These are phyloP conservation scores for Botrytis byssoidea DNA, from an alignment of 2,329 filamentous ascomycete species.

Conservation along the genomic window DNA sequence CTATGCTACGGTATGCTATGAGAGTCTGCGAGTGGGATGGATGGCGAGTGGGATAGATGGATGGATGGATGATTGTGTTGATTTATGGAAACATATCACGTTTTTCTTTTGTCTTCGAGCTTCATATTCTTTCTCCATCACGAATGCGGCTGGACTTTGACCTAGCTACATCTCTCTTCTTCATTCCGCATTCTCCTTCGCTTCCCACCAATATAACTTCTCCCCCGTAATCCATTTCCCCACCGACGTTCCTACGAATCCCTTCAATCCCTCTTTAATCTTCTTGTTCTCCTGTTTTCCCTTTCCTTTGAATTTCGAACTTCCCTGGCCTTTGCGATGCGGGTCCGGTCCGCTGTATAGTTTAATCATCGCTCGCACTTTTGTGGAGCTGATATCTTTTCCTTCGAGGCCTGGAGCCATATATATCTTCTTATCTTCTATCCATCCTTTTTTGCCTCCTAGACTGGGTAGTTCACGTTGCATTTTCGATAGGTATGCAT, in stretches of 20 bases:
- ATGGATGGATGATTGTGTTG: not conserved
- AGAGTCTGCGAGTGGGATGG: not conserved
- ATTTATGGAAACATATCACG: not conserved
- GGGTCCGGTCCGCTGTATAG: conserved; percentile 24
- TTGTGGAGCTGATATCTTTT: not conserved
- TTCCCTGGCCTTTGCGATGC: conserved; percentile 54
- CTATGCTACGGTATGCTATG: not conserved
- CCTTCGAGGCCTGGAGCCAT: not conserved
- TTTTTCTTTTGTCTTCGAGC: not conserved
- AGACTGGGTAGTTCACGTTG: not conserved
- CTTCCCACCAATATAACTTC: not conserved
- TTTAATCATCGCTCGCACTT: not conserved
- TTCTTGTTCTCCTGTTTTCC: conserved; percentile 53
- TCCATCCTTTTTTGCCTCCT: not conserved
- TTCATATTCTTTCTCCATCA: not conserved
- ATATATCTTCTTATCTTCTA: not conserved
- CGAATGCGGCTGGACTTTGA: not conserved
- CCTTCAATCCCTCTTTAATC: conserved; percentile 24
- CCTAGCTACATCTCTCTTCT: not conserved
- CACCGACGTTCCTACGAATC: not conserved
- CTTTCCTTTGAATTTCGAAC: conserved; percentile 55
- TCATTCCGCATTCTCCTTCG: not conserved
- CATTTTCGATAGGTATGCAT: not conserved
- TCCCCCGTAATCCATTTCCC: conserved; percentile 17
- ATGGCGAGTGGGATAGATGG: not conserved